Conservation (phyloP, 768 basidiomycete species). For the Boletus speciosus region DNA sequence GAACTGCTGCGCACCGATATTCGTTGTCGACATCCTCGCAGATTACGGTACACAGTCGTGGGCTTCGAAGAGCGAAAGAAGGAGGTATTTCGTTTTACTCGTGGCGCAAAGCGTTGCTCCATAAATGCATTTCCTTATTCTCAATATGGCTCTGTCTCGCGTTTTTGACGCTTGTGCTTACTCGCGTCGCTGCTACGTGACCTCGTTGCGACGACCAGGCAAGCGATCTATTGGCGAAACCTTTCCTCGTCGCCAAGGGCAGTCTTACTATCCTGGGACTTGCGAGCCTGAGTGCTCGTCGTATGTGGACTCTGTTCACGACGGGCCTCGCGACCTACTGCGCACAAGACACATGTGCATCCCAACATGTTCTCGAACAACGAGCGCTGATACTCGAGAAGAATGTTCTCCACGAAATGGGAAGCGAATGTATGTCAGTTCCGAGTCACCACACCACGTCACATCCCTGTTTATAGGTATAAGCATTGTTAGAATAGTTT, state of each 20-base stretch:
- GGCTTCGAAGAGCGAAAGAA: too few relatives aligned
- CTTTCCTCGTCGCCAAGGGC: not conserved
- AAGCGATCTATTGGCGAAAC: not conserved
- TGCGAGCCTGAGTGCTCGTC: not conserved
- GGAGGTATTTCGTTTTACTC: too few relatives aligned
- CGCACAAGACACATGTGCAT: not conserved
- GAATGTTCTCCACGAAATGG: not conserved
- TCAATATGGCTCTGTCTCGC: too few relatives aligned
- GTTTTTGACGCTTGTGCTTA: too few relatives aligned
- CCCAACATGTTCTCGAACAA: not conserved
- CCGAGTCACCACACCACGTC: not conserved
- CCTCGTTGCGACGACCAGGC: not conserved
- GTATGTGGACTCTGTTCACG: not conserved
- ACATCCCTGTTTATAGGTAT: not conserved
- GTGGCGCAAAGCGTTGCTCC: too few relatives aligned
- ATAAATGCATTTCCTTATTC: too few relatives aligned
- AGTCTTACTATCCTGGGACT: not conserved
- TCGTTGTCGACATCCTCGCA: too few relatives aligned
- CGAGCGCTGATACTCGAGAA: not conserved
- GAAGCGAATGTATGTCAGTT: not conserved
- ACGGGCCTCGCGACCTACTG: not conserved
- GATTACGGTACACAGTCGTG: too few relatives aligned
- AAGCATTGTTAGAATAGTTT: not conserved
- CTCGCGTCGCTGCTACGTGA: not conserved
- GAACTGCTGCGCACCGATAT: too few relatives aligned